Evolutionary conservation across 345 rosid species (phyloP), one percentile per base, ranked within the genome.

Genomic region (Litchi chinensis): DNA sequence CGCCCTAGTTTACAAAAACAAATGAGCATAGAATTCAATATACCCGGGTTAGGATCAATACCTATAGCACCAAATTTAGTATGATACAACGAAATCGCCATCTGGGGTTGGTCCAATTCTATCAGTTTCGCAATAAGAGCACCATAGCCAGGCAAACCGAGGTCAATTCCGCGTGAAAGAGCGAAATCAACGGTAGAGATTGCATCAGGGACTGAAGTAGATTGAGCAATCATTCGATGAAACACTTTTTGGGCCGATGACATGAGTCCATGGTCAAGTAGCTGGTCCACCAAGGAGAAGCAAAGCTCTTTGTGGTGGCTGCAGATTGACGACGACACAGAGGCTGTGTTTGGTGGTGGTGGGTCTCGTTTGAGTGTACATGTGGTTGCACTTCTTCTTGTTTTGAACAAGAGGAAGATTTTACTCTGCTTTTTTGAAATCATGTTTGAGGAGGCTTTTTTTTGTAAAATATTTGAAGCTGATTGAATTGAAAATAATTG

Each of bases 1-100:
- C 85, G 87, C 67, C 87, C 83, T 74, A 93, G 56, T 70, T 83
- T 86, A 85, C 87, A 89, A 65, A 83, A 77, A 81, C 93, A 91
- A 76, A 83, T 68, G 48, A 89, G 79, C 86, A 88, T 80, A 12
- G 89, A 85, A 83, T 89, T 83, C 69, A 88, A 79, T 82, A 89
- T 84, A 10, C 59, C 68, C 1, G 84, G 40, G 80, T 86, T 83
- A 54, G 88, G 86, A 70, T 80, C 83, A 59, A 86, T 78, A 81
- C 90, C 91, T 56, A 71, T 79, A 59, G 83, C 84, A 32, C 80
- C 72, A 21, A 93, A 74, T 22, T 79, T 56, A 18, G 82, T 76
- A 19, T 43, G 67, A 72, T 85, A 91, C 68, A 91, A 65, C 41
- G 77, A 82, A 39, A 77, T 82, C 8, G 88, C 97, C 71, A 86